Evolutionary conservation across 2,329 filamentous ascomycete genomes (phyloP).

Genomic region (Colletotrichum sp.): DNA sequence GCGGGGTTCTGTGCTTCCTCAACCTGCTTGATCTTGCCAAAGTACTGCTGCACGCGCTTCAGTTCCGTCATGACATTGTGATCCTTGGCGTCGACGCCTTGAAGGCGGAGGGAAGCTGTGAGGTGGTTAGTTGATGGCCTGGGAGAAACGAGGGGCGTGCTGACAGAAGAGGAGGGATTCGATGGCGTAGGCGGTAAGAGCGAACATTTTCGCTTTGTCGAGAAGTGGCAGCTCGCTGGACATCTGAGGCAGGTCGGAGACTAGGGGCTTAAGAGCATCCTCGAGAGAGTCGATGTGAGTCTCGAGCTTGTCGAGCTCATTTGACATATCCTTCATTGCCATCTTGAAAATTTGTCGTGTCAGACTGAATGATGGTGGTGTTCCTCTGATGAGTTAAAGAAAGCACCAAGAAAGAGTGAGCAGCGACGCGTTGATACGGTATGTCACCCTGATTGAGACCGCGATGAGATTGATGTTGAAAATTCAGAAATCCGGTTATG

Average conservation of each 20-base stretch:
- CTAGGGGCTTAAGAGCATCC: conserved; percentile 74
- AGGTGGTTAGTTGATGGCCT: not conserved
- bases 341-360: conserved; percentile 28
- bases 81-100: conserved; percentile 80
- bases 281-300: conserved; percentile 82
- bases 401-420: not conserved
- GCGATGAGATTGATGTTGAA: conserved; percentile 9
- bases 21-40: conserved; percentile 83
- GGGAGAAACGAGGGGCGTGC: conserved; percentile 27
- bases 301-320: conserved; percentile 76
- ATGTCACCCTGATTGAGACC: not conserved
- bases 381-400: not conserved
- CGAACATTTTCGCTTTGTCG: conserved; percentile 92
- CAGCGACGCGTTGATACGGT: not conserved
- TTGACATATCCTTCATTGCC: conserved; percentile 61
- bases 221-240: conserved; percentile 86
- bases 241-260: conserved; percentile 69
- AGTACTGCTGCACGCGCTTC: conserved; percentile 86
- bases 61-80: conserved; percentile 89
- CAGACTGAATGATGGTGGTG: not conserved
- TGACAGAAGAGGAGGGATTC: conserved; percentile 89
- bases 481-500: conserved; percentile 15
- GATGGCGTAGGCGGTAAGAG: conserved; percentile 86
- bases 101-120: conserved; percentile 76
- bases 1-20: conserved; percentile 63